Evolutionary conservation across 2,329 filamentous ascomycete genomes (phyloP), one percentile per base, ranked within the genome.

Genomic region (Stagonosporopsis rhizophila): DNA sequence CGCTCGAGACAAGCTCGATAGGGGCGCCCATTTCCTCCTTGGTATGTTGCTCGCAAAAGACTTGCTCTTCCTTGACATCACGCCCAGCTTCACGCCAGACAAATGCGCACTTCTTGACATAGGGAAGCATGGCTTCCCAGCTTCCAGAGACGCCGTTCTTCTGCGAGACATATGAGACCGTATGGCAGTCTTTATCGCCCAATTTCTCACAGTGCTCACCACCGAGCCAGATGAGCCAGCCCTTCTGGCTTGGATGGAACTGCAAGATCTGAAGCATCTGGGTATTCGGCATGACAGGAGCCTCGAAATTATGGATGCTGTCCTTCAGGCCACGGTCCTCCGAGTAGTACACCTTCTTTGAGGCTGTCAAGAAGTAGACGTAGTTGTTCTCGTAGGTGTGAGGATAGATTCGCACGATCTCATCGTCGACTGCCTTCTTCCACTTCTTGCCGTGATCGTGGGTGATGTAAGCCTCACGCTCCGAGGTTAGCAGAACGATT

Each of bases 211-310:
- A 96, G 59, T 89, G 85, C 61, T 87, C 79, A 9, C 79, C 79
- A 35, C 93, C 94, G 44, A 89, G 86, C 92, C 93, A 98, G 59
- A 99, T 90, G 39, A 98, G 81, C 92, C 92, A 97, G 68, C 96
- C 90, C 12, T 68, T 66, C 72, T 89, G 85, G 64, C 89, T 86
- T 1, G 92, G 90, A 68, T 99, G 95, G 79, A 99, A 99, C 32
- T 83, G 81, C 65, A 91, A 75, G 38, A 92, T 82, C 17, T 85
- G 83, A 4, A 81, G 65, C 6, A 70, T 70, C 6, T 79, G 70
- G 17, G 68, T 75, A 76, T 82, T 83, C n/a, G 83, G 82, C 61
- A 84, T 83, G 38, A 85, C 81, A 1, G 89, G 90, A 2, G 89
- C 86, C 56, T 90, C 77, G 75, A 97, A 96, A 44, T 80, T 82